A percentile compares a stretch with the other conserved stretches of the same genome.
These are phyloP conservation scores for Trypanosoma conorhini DNA, from an alignment of 208 protist species.

Conservation along the genomic window DNA sequence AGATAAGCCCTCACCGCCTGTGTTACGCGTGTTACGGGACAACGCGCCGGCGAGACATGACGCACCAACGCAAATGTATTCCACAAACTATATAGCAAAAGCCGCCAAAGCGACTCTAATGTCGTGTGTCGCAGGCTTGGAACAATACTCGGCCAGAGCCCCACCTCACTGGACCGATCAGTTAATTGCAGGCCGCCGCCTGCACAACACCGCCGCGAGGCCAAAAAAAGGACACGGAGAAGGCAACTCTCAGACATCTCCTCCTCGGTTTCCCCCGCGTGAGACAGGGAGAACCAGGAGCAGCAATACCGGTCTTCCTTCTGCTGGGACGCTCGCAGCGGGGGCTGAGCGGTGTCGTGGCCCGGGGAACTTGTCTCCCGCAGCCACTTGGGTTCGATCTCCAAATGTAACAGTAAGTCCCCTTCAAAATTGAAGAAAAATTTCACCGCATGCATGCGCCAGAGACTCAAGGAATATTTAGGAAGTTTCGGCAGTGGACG, in stretches of 20 bases:
- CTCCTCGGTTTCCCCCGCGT: conserved; percentile 6
- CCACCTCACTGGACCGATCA: background rate
- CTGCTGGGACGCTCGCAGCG: background rate
- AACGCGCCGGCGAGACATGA: conserved; percentile 26
- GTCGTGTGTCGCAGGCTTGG: conserved; percentile 50
- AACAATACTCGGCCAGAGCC: conserved; percentile 23
- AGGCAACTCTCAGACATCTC: conserved; percentile 25
- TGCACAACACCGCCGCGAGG: conserved; percentile 5
- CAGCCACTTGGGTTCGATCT: conserved; percentile 30
- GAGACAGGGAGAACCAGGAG: conserved; percentile 36
- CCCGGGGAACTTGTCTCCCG: background rate
- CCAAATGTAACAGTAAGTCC: conserved; percentile 28
- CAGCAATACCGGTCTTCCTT: conserved; percentile 8
- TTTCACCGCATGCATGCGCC: conserved; percentile 23
- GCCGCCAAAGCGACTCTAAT: conserved; percentile 45
- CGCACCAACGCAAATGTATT: conserved; percentile 41
- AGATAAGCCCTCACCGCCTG: conserved; percentile 24
- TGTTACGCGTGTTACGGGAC: conserved; percentile 40
- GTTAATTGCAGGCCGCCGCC: background rate
- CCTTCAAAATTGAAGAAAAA: conserved; percentile 29
- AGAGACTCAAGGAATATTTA: conserved; percentile 10
- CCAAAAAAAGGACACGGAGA: conserved; percentile 43
- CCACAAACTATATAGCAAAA: conserved; percentile 56
- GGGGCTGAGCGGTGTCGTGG: background rate
- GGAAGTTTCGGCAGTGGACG: conserved; percentile 24